A percentile compares a stretch with the other conserved stretches of the same genome.
phyloP scores from a whole-genome alignment of 208 protist species.

The Trypanosoma mega region DNA sequence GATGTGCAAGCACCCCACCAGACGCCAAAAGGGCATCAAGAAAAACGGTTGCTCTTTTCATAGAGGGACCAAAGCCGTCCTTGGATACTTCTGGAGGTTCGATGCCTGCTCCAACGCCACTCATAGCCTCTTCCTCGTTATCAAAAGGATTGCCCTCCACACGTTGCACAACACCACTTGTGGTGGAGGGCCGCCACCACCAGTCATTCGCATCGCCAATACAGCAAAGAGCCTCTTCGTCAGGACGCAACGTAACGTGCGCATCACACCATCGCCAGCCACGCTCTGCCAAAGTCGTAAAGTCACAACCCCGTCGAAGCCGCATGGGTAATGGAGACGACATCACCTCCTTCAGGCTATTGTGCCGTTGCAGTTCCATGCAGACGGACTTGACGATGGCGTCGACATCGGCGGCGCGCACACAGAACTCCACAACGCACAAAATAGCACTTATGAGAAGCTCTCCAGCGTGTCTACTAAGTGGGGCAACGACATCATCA shows the following conservation, averaged over 20 bases:
- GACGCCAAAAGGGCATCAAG: slow-evolving; percentile 2
- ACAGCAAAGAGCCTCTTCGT: slow-evolving; percentile 8
- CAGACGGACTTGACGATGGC: background rate
- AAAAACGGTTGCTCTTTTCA: slow-evolving; percentile 5
- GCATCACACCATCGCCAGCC: slow-evolving; percentile 32
- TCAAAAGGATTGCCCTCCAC: slow-evolving; percentile 3
- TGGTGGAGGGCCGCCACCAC: slow-evolving; percentile 24
- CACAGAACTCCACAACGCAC: background rate
- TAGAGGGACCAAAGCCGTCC: background rate
- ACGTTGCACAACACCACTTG: background rate
- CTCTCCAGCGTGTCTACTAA: background rate
- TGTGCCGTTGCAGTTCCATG: background rate
- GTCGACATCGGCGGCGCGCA: background rate
- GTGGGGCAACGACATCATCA: background rate
- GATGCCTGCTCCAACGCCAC: background rate
- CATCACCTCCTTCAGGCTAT: background rate
- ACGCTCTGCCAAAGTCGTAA: slow-evolving; percentile 2
- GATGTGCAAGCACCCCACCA: slow-evolving; percentile 7
- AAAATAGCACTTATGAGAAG: background rate
- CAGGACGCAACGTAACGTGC: slow-evolving; percentile 17
- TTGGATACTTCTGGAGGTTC: too few species aligned
- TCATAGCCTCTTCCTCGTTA: background rate
- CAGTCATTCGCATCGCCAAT: background rate
- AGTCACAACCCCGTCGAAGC: slow-evolving; percentile 11
- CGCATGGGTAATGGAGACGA: background rate